A percentile compares a stretch with the other conserved stretches of the same genome.
phyloP scores from a whole-genome alignment of 352 stramenopile genomes.

The Pythium grandisporangium region DNA sequence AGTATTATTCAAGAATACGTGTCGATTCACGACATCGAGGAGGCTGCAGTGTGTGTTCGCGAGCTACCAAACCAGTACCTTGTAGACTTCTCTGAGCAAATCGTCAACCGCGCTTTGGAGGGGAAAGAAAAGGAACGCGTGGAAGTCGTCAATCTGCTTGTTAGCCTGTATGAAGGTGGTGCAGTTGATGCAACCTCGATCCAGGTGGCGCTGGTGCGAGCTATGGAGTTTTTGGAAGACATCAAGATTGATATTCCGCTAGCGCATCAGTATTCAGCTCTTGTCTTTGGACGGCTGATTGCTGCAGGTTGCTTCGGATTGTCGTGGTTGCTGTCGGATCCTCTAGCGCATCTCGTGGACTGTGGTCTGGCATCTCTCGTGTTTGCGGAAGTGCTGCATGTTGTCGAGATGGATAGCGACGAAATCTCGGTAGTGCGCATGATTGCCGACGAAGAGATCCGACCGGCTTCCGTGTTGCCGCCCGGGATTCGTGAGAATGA shows the following conservation, averaged over 20 bases:
- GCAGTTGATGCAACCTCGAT: conserved; percentile 64
- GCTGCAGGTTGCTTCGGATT: conserved; percentile 72
- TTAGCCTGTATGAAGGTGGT: conserved; percentile 59
- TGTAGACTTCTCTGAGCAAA: conserved; percentile 60
- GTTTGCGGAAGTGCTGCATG: conserved; percentile 61
- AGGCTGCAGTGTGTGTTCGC: conserved; percentile 59
- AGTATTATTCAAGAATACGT: conserved; percentile 81
- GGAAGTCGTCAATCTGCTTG: conserved; percentile 65
- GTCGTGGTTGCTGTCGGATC: conserved; percentile 68
- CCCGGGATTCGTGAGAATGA: conserved; percentile 24
- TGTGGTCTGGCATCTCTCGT: conserved; percentile 53
- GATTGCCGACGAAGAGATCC: conserved; percentile 77
- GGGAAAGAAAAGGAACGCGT: conserved; percentile 62
- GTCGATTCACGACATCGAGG: conserved; percentile 71
- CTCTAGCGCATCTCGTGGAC: conserved; percentile 40
- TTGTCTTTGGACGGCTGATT: conserved; percentile 71
- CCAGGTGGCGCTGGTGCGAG: conserved; percentile 51
- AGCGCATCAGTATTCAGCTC: conserved; percentile 67
- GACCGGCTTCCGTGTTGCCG: conserved; percentile 36
- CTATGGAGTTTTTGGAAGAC: conserved; percentile 80
- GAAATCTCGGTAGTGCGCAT: conserved; percentile 55
- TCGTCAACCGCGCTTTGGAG: conserved; percentile 62
- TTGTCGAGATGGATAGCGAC: conserved; percentile 69
- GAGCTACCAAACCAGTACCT: conserved; percentile 49
- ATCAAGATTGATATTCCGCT: conserved; percentile 81